Evolutionary conservation across 192 early-diverging fungal species (phyloP).

Genomic region (Funneliformis mosseae): DNA sequence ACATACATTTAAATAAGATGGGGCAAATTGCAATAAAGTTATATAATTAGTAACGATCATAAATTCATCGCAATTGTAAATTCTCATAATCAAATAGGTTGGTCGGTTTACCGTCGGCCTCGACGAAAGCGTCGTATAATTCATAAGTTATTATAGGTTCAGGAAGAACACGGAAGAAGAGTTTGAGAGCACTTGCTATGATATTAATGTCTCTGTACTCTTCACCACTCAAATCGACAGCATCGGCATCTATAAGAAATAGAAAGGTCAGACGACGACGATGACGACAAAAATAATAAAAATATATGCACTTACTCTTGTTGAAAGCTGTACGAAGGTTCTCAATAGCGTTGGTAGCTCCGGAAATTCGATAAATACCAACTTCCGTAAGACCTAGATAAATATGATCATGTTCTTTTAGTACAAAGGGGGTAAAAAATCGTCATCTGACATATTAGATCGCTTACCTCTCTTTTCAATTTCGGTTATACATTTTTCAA

Average conservation of each 20-base stretch:
- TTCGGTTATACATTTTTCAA: slow-evolving; percentile 71
- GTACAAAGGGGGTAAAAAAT: neutral
- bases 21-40: too few relatives aligned
- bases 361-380: slow-evolving; percentile 76
- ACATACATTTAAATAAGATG: too few relatives aligned
- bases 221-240: slow-evolving; percentile 59
- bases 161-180: slow-evolving; percentile 91
- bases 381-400: slow-evolving; percentile 64
- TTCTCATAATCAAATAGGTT: neutral
- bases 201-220: slow-evolving; percentile 78
- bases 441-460: neutral
- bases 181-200: slow-evolving; percentile 88
- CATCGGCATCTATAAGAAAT: slow-evolving; percentile 33
- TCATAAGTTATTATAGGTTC: slow-evolving; percentile 89
- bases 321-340: slow-evolving; percentile 64
- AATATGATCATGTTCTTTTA: neutral
- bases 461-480: slow-evolving; percentile 63
- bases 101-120: slow-evolving; percentile 56
- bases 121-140: slow-evolving; percentile 81
- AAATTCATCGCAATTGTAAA: neutral
- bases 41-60: too few relatives aligned
- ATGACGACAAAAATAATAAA: neutral
- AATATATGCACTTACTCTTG: slow-evolving; percentile 40
- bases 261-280: neutral
- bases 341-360: slow-evolving; percentile 62